Conservation (phyloP, 2,329 filamentous ascomycete genomes). For the Lojkania enalia region DNA sequence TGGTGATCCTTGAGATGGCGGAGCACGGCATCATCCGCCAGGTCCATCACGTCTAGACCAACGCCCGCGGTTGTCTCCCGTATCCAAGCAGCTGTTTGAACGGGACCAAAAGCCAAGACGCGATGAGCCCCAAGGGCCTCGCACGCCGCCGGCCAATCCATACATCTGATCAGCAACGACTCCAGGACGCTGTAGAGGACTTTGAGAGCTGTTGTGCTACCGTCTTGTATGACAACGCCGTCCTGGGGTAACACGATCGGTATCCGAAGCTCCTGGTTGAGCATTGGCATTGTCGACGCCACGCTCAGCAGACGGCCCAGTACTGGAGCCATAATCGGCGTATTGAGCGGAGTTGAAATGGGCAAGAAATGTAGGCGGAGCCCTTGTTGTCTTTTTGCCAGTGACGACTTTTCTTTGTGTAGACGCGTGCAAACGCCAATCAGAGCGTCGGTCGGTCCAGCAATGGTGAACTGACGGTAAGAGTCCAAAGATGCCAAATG, state of each 20-base stretch:
- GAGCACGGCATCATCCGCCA: constrained; percentile 1
- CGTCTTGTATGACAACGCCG: background rate
- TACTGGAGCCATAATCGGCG: constrained; percentile 7
- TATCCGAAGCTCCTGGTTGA: background rate
- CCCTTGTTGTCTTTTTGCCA: background rate
- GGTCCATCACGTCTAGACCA: constrained; percentile 6
- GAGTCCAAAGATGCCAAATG: constrained; percentile 8
- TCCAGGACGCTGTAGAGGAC: background rate
- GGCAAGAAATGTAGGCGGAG: constrained; percentile 6
- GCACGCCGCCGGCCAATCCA: constrained; percentile 7
- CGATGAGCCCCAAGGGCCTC: constrained; percentile 7
- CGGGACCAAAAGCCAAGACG: constrained; percentile 8
- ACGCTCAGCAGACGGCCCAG: constrained; percentile 3
- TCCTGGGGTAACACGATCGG: background rate
- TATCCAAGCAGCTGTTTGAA: constrained; percentile 9
- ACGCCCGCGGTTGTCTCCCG: constrained; percentile 4
- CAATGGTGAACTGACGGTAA: constrained; percentile 5
- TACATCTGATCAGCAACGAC: background rate
- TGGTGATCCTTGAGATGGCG: background rate
- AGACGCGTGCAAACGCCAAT: background rate
- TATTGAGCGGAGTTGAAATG: constrained; percentile 8
- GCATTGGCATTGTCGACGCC: constrained; percentile 1
- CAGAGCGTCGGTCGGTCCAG: constrained; percentile 6
- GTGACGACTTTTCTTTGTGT: background rate
- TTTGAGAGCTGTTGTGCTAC: background rate